A percentile compares a stretch with the other conserved stretches of the same genome.
Conservation (phyloP, 2,329 filamentous ascomycete species). For the Mycosphaerelloides madeirae region DNA sequence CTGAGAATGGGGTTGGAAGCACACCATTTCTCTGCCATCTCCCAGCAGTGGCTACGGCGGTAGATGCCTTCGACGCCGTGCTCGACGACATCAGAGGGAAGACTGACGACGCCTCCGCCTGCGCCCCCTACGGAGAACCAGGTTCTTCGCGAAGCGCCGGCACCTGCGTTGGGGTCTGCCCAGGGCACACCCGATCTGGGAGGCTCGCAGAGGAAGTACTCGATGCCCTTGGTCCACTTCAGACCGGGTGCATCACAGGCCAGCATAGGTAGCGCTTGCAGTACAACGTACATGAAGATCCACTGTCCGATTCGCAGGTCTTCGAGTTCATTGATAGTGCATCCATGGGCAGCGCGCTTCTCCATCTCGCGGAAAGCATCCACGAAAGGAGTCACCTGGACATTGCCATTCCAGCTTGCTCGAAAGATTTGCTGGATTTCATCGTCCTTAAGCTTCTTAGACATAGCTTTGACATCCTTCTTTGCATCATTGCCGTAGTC, state of each 20-base stretch:
- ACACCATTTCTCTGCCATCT: constrained; percentile 58
- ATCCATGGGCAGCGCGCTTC: constrained; percentile 60
- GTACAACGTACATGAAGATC: constrained; percentile 74
- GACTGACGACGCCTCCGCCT: constrained; percentile 55
- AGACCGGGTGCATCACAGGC: constrained; percentile 70
- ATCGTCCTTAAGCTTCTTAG: constrained; percentile 69
- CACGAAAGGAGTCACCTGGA: constrained; percentile 58
- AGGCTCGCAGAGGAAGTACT: constrained; percentile 77
- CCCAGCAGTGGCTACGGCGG: constrained; percentile 65
- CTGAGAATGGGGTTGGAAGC: constrained; percentile 36
- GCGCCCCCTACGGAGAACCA: constrained; percentile 70
- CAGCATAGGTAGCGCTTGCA: constrained; percentile 73
- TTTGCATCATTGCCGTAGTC: constrained; percentile 65
- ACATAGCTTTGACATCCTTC: constrained; percentile 67
- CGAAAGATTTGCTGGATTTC: constrained; percentile 74
- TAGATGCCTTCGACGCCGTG: constrained; percentile 65
- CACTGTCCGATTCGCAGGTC: constrained; percentile 72
- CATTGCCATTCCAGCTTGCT: constrained; percentile 75
- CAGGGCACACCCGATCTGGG: constrained; percentile 69
- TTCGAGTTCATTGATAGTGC: constrained; percentile 60
- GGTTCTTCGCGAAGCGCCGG: constrained; percentile 42
- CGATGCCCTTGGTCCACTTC: constrained; percentile 64
- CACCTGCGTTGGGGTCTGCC: constrained; percentile 55
- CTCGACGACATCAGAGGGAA: constrained; percentile 61
- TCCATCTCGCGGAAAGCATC: constrained; percentile 68